Evolutionary conservation across 805 yeast genomes (phyloP), one percentile per base, ranked within the genome.

Genomic region (Lipomyces chichibuensis): DNA sequence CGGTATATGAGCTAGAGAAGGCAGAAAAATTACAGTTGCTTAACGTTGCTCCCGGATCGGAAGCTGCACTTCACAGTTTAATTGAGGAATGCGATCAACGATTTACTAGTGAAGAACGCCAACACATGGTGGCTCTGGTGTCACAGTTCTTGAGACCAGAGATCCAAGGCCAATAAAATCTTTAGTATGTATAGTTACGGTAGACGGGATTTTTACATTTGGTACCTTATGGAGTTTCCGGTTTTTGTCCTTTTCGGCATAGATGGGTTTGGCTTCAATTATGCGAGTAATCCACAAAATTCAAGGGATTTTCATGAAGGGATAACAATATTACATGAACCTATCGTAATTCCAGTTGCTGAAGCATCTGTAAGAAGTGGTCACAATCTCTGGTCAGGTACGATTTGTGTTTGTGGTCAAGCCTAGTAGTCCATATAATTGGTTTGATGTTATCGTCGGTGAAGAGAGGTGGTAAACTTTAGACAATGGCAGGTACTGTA

Each of bases 71-170:
- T 61, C 92, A 87, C 75, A 83, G 95, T 0, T 80, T 94, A 35
- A 87, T 94, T 0, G 99, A 94, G 75, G 98, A 95, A 75, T 94
- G 97, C 77, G 99, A 94, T 72, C 87, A 86, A 69, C 82, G 99
- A 72, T 89, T 92, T 73, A 79, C 80, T n/a, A 91, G 90, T 66
- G 89, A 85, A 0, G 83, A 87, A 67, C 82, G 90, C 59, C 84
- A 86, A 57, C 79, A 80, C 2, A 84, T 94, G 1, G 70, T 94
- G 37, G 84, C 79, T 4, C 82, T 87, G 60, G 81, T 91, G 23
- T 74, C 78, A n/a, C 81, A 81, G 52, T 79, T 84, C 64, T 85
- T 86, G 75, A 91, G 90, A 23, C 65, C 64, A 25, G 55, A 52
- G 13, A 17, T 11, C 14, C 33, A 52, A 9, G 2, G 33, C 23